Percentiles rank a stretch among this genome's conserved stretches.
These are phyloP conservation scores for Diaporthe sp. DNA, from an alignment of 2,329 filamentous ascomycete genomes.

Conservation along the genomic window DNA sequence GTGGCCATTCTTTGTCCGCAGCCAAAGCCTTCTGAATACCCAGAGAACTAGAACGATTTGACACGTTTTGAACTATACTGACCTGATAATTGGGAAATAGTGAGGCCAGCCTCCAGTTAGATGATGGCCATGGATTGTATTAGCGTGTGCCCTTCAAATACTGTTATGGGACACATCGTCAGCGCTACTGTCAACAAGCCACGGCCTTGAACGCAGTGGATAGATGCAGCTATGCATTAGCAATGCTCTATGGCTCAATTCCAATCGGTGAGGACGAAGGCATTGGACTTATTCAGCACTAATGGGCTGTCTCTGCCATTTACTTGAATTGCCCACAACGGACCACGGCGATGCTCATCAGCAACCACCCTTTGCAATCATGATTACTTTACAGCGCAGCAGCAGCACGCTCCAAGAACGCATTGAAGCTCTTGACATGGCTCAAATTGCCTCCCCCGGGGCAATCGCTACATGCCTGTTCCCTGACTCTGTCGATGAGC, in stretches of 20 bases:
- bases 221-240: neutral
- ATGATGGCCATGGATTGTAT: neutral
- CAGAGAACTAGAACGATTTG: neutral
- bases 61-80: neutral
- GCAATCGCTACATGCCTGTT: conserved; percentile 65
- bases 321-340: neutral
- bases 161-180: neutral
- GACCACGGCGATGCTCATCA: neutral
- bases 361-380: neutral
- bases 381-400: conserved; percentile 63
- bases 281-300: neutral
- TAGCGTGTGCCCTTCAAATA: neutral
- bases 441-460: conserved; percentile 64
- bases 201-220: neutral
- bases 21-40: neutral
- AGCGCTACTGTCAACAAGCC: neutral
- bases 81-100: neutral
- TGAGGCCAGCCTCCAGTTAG: neutral
- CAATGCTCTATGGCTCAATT: neutral
- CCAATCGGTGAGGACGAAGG: neutral
- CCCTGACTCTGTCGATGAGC: conserved; percentile 66
- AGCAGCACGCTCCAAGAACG: conserved; percentile 73
- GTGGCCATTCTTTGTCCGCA: neutral
- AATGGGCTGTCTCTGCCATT: neutral
- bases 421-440: conserved; percentile 73